Percentiles rank a stretch among this genome's conserved stretches.
phyloP scores from a whole-genome alignment of 176 grass and related monocot genomes.

The Bromus sterilis region DNA sequence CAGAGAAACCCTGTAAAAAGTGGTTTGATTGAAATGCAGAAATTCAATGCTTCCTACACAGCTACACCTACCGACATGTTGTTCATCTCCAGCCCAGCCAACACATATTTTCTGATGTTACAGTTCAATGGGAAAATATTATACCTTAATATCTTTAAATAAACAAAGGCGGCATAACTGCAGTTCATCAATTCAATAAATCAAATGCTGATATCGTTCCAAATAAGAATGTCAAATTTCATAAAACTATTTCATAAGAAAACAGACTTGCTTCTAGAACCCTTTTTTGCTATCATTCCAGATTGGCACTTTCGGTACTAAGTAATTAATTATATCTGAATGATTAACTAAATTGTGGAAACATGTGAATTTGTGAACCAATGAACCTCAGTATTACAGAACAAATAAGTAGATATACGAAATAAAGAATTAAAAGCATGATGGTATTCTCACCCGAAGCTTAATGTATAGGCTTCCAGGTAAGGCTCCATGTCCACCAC shows the following conservation, averaged over 20 bases:
- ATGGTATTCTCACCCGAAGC: constrained; percentile 51
- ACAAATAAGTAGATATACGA: background rate
- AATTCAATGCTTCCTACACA: constrained; percentile 2
- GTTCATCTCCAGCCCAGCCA: background rate
- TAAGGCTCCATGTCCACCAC: constrained; percentile 49
- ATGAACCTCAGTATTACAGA: background rate
- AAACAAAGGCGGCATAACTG: background rate
- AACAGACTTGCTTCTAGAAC: background rate
- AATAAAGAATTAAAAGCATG: background rate
- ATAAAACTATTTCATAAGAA: background rate
- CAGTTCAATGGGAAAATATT: background rate
- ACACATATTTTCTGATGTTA: background rate
- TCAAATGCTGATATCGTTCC: background rate
- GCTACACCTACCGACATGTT: background rate
- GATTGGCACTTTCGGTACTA: background rate
- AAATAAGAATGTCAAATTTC: background rate
- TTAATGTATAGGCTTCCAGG: constrained; percentile 84
- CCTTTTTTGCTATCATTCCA: background rate
- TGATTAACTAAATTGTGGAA: background rate
- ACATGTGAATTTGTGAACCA: background rate
- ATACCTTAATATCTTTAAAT: background rate
- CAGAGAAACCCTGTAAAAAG: background rate
- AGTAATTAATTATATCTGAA: background rate
- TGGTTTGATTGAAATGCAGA: background rate
- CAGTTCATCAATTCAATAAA: background rate